Percentiles rank a stretch among this genome's conserved stretches.
phyloP scores from a whole-genome alignment of 176 grass and related monocot species.

The Juncus inflexus region DNA sequence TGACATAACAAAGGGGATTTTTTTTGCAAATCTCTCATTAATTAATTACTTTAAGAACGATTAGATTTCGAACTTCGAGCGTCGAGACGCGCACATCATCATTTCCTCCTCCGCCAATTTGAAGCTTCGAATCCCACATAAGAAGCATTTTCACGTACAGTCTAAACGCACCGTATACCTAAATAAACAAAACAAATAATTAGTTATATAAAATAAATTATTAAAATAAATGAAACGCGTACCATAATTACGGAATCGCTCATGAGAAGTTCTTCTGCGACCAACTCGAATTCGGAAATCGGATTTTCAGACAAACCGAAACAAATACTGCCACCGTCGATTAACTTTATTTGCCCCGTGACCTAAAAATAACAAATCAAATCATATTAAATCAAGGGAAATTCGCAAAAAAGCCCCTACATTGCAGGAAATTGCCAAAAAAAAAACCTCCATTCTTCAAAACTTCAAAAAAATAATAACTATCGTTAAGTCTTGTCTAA shows the following conservation, averaged over 20 bases:
- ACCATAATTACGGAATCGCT: conserved; percentile 99
- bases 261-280: conserved; percentile 98
- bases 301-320: conserved; percentile 95
- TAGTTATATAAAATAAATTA: conserved; percentile 16
- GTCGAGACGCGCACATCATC: conserved; percentile 75
- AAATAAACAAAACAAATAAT: conserved; percentile 27
- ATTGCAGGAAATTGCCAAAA: no score
- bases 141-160: conserved; percentile 97
- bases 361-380: conserved; percentile 54
- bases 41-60: conserved; percentile 80
- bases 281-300: conserved; percentile 97
- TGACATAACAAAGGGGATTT: conserved; percentile 13
- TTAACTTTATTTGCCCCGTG: conserved; percentile 89
- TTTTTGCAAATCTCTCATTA: conserved; percentile 21
- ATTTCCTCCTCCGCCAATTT: conserved; percentile 86
- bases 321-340: conserved; percentile 86
- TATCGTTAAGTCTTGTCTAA: no score
- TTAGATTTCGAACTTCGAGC: conserved; percentile 96
- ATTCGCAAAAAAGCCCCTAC: no score
- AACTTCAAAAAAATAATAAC: no score
- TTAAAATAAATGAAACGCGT: background rate
- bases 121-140: conserved; percentile 96
- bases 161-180: conserved; percentile 99
- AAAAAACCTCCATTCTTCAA: no score
- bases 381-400: no score